These are phyloP conservation scores for Lumnitzera littorea DNA, from an alignment of 345 rosid species.

Conservation along the genomic window DNA sequence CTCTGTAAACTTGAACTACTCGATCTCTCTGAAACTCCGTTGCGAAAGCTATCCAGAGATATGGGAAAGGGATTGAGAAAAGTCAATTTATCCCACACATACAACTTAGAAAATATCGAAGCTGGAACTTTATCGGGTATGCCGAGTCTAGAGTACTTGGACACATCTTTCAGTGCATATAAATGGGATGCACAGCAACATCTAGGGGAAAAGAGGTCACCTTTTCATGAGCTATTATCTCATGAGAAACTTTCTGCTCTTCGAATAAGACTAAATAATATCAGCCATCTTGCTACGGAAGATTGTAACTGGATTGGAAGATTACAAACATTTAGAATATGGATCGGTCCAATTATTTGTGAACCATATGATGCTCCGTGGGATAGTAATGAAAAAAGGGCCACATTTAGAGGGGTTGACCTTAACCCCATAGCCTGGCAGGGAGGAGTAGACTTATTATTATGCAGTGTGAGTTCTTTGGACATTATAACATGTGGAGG, in stretches of 20 bases:
- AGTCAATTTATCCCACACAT: constrained; percentile 19
- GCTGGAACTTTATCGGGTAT: constrained; percentile 20
- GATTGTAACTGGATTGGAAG: constrained; percentile 12
- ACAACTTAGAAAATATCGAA: constrained; percentile 16
- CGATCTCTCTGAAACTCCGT: constrained; percentile 23
- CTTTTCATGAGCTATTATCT: constrained; percentile 18
- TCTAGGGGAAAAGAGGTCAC: constrained; percentile 13
- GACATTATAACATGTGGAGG: constrained; percentile 26
- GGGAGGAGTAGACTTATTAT: constrained; percentile 16
- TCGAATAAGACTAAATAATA: constrained; percentile 16
- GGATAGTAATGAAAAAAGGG: constrained; percentile 27
- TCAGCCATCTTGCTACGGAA: constrained; percentile 6
- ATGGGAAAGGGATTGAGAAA: constrained; percentile 12
- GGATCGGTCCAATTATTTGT: constrained; percentile 13
- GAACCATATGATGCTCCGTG: constrained; percentile 14
- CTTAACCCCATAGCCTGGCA: constrained; percentile 22
- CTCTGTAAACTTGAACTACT: constrained; percentile 24
- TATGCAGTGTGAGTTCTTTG: constrained; percentile 18
- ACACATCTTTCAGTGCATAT: constrained; percentile 28
- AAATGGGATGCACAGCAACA: constrained; percentile 14
- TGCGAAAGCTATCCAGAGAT: constrained; percentile 19
- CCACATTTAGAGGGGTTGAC: constrained; percentile 27
- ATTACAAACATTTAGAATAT: constrained; percentile 22
- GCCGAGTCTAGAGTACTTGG: constrained; percentile 21
- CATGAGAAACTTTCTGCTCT: constrained; percentile 22